phyloP scores from a whole-genome alignment of 1,139 yeast species.

The Arxiozyma slooffiae region DNA sequence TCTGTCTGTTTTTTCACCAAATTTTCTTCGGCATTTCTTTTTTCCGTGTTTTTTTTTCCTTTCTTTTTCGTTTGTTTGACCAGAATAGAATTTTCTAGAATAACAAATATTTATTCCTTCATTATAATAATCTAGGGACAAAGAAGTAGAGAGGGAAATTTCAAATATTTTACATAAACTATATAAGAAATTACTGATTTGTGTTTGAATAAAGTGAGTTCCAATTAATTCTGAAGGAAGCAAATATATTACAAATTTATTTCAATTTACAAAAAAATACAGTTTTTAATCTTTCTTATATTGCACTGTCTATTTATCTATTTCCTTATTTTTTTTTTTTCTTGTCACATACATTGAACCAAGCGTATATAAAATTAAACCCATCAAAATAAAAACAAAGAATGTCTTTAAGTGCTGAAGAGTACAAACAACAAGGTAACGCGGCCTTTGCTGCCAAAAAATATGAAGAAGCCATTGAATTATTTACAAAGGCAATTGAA shows the following conservation, averaged over 20 bases:
- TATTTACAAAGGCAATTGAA: slow-evolving; percentile 78
- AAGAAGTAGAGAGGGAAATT: background rate
- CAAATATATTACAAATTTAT: too few species aligned
- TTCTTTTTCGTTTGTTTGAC: background rate
- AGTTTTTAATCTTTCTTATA: too few species aligned
- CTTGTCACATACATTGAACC: background rate
- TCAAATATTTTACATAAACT: background rate
- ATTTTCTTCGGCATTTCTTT: too few species aligned
- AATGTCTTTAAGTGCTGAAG: slow-evolving; percentile 45
- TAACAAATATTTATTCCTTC: background rate
- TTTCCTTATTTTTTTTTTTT: too few species aligned
- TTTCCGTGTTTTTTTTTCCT: background rate
- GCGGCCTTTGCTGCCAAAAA: slow-evolving; percentile 85
- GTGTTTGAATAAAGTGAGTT: background rate
- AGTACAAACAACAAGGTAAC: slow-evolving; percentile 76
- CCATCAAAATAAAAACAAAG: background rate
- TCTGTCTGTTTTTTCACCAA: too few species aligned
- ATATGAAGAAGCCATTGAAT: slow-evolving; percentile 66
- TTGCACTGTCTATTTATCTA: too few species aligned
- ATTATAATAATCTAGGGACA: background rate
- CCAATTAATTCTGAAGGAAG: too few species aligned
- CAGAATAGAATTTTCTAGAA: slow-evolving; percentile 5
- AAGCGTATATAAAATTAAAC: background rate
- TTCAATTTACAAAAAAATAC: too few species aligned
- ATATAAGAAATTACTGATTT: background rate